A percentile compares a stretch with the other conserved stretches of the same genome.
Evolutionary conservation across 2,329 filamentous ascomycete species (phyloP).

Genomic region (Ustulina deusta): DNA sequence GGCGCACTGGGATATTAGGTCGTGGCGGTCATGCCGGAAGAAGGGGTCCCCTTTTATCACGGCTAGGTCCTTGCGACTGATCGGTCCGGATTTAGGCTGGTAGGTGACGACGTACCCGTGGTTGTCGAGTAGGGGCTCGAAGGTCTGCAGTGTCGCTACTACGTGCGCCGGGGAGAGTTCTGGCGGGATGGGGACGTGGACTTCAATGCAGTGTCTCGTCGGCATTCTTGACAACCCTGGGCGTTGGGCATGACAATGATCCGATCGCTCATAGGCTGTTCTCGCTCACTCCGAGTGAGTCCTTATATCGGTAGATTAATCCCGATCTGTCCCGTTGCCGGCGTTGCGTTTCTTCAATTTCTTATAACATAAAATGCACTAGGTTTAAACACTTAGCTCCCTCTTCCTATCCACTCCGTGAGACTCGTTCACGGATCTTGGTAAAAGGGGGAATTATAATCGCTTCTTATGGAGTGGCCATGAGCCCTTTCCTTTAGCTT

Average conservation of each 20-base stretch:
- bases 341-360: not conserved
- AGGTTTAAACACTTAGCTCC: not conserved
- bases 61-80: conserved; percentile 14
- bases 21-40: conserved; percentile 23
- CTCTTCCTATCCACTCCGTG: not conserved
- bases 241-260: not conserved
- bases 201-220: conserved; percentile 20
- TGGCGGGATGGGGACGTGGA: conserved; percentile 29
- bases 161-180: conserved; percentile 18
- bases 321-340: not conserved
- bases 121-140: conserved; percentile 35
- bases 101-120: conserved; percentile 34
- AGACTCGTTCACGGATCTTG: not conserved
- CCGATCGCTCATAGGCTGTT: not conserved
- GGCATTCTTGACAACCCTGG: conserved; percentile 20
- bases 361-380: not conserved
- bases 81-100: conserved; percentile 11
- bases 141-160: conserved; percentile 30
- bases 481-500: conserved; percentile 2
- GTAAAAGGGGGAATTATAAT: not conserved
- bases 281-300: not conserved
- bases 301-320: conserved; percentile 1
- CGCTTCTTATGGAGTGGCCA: not conserved
- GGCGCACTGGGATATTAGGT: not conserved
- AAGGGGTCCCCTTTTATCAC: conserved; percentile 33